A percentile compares a stretch with the other conserved stretches of the same genome.
Evolutionary conservation across 441 rosid genomes (phyloP).

Genomic region (Aquilaria agallochum): DNA sequence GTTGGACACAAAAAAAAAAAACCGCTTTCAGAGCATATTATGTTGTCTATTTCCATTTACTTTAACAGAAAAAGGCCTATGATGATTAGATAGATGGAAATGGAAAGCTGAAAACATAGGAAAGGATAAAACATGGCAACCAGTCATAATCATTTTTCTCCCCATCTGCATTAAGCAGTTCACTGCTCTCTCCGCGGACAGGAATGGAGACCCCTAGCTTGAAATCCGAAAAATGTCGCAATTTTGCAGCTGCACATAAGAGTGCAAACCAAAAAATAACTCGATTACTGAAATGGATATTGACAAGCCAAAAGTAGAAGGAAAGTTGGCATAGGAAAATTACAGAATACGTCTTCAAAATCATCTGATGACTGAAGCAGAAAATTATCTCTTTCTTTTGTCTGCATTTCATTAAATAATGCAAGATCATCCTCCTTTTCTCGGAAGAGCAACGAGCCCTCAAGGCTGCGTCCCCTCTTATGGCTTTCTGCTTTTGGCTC

Average conservation of each 20-base stretch:
- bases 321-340: conserved; percentile 19
- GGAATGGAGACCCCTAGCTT: conserved; percentile 74
- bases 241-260: conserved; percentile 59
- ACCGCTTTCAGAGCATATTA: not conserved
- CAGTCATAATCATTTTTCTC: conserved; percentile 99
- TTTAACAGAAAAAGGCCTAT: conserved; percentile 5
- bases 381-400: conserved; percentile 74
- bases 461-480: conserved; percentile 80
- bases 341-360: conserved; percentile 85
- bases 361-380: conserved; percentile 81
- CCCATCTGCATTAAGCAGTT: conserved; percentile 76
- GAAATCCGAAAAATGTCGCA: conserved; percentile 80
- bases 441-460: conserved; percentile 51
- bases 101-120: conserved; percentile 7
- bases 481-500: conserved; percentile 65
- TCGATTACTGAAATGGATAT: conserved; percentile 8
- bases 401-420: conserved; percentile 87
- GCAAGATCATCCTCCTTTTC: conserved; percentile 93
- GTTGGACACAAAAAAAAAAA: not conserved
- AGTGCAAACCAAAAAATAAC: conserved; percentile 19
- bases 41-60: conserved; percentile 6
- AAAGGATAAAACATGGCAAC: conserved; percentile 38
- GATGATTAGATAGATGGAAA: not conserved
- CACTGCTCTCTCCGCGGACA: conserved; percentile 82
- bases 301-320: conserved; percentile 15